These are phyloP conservation scores for Colletotrichum tanaceti DNA, from an alignment of 2,329 filamentous ascomycete genomes.

Conservation along the genomic window DNA sequence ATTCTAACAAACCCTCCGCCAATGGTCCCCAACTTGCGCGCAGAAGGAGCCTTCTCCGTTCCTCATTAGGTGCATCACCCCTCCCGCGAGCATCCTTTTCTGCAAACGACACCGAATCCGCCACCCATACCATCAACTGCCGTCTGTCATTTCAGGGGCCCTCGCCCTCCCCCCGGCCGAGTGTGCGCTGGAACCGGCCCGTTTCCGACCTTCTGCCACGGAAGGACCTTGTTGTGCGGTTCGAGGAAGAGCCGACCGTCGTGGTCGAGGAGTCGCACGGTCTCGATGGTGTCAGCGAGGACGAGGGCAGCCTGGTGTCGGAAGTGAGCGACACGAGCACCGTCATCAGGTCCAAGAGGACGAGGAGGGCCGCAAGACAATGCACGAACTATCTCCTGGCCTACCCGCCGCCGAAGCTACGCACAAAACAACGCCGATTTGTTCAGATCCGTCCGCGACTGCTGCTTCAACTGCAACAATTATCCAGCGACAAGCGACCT, in stretches of 20 bases:
- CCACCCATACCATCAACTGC: constrained; percentile 24
- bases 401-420: constrained; percentile 71
- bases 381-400: constrained; percentile 75
- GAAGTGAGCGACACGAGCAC: constrained; percentile 62
- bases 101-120: constrained; percentile 7
- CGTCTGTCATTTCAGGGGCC: constrained; percentile 31
- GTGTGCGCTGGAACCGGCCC: constrained; percentile 46
- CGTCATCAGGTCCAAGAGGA: constrained; percentile 44
- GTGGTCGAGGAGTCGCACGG: constrained; percentile 34
- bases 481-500: constrained; percentile 70
- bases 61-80: constrained; percentile 50
- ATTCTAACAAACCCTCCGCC: constrained; percentile 55
- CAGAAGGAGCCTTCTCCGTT: constrained; percentile 55
- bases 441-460: constrained; percentile 75
- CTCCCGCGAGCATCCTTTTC: constrained; percentile 30
- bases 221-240: constrained; percentile 60
- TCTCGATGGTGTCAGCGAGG: constrained; percentile 57
- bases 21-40: constrained; percentile 47
- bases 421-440: constrained; percentile 72
- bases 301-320: constrained; percentile 59
- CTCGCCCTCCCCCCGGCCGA: constrained; percentile 31
- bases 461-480: constrained; percentile 76
- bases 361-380: constrained; percentile 54
- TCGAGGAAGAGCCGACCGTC: constrained; percentile 54
- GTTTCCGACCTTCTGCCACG: constrained; percentile 54